These are phyloP conservation scores for Peniophora sp. DNA, from an alignment of 1,284 basidiomycete genomes.

Conservation along the genomic window DNA sequence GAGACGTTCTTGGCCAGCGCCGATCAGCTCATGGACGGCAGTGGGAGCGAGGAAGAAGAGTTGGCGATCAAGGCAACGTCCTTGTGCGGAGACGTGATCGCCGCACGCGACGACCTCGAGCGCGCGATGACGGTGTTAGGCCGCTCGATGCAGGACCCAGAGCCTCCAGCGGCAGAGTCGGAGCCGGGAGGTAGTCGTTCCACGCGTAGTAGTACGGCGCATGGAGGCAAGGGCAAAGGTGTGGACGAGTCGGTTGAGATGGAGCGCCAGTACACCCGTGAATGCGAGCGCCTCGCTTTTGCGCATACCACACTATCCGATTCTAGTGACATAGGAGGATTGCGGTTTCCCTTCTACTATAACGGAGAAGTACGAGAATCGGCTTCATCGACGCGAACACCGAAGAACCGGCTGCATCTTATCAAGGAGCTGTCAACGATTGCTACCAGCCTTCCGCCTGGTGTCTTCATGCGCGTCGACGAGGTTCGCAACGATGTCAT, in stretches of 20 bases:
- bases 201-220: not conserved
- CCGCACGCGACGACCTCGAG: conserved; percentile 38
- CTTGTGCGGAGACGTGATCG: conserved; percentile 44
- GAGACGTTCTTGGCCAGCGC: conserved; percentile 42
- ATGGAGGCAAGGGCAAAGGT: conserved; percentile 26
- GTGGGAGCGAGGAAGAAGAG: conserved; percentile 27
- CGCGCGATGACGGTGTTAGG: conserved; percentile 35
- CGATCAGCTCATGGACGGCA: conserved; percentile 26
- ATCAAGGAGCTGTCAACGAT: conserved; percentile 47
- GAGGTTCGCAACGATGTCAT: conserved; percentile 48
- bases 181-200: not conserved
- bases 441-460: conserved; percentile 43
- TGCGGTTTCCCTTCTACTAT: conserved; percentile 31
- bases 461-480: conserved; percentile 49
- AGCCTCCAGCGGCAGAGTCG: not conserved
- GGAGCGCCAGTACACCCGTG: conserved; percentile 31
- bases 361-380: conserved; percentile 23
- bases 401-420: conserved; percentile 42
- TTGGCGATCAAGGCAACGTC: conserved; percentile 38
- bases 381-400: conserved; percentile 31
- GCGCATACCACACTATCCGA: conserved; percentile 27
- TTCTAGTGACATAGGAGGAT: conserved; percentile 12
- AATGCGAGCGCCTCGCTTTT: conserved; percentile 42
- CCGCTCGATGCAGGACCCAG: not conserved
- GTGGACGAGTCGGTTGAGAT: conserved; percentile 21